Base-by-base conservation (phyloP, 2,329 filamentous ascomycete species). In the Venturia asperata region DNA sequence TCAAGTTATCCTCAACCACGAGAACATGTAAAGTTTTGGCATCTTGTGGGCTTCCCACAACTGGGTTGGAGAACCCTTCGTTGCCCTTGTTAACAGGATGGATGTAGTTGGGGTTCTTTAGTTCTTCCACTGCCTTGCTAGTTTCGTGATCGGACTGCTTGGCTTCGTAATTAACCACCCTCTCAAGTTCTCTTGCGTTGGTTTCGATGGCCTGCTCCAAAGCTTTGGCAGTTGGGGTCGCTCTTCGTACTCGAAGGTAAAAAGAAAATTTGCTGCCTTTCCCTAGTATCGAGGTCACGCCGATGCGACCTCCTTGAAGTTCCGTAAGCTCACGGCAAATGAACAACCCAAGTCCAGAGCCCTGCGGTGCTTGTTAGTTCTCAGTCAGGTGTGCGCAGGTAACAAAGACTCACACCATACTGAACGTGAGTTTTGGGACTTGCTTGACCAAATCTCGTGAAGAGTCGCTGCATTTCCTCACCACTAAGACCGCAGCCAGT, bases 271-370 rank as follows among this genome's bases (percentile, higher is more conserved):
- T 86, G 69, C 84, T 86, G 39, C 87, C 87, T 13, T 80, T 72
- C 6, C 82, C 85, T 66, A 81, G 79, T 58, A 78, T 72, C 0
- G 85, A 87, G 1, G 79, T 78, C 6, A 90, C 84, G 0, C 87
- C 87, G 43, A 91, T 88, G 52, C 85, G 82, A 1, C 88, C 88
- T n/a, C 87, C 86, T 68, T 89, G 87, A 43, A 89, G 78, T 70
- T 89, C 86, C 1, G 85, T 85, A 11, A 91, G 78, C 49, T 86
- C 81, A n/a, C 85, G 80, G 61, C 83, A 87, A 65, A 90, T 89
- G 71, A 88, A 90, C 0, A 90, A 77, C 0, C 88, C 88, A 0
- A 64, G n/a, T 7, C 63, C 63, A n/a, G 47, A 39, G 19, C 63
- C 64, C 63, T 21, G 87, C 39, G 3, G n/a, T n/a, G 9, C 17